phyloP scores from a whole-genome alignment of 2,329 filamentous ascomycete genomes.

The Tolypocladium inflatum region DNA sequence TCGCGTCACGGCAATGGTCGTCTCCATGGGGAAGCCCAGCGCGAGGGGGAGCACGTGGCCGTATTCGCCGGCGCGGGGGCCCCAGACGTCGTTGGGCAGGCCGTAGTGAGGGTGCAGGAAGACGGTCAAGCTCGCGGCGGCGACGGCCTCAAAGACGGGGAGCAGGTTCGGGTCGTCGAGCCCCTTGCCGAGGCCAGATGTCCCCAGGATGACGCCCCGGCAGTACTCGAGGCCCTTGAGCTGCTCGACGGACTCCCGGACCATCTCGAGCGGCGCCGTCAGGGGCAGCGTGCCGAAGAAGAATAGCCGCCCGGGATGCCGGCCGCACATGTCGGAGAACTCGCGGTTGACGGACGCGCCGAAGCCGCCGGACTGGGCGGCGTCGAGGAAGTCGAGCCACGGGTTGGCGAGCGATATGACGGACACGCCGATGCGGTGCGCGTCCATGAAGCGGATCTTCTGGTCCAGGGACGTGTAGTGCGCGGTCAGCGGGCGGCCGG shows the following conservation, averaged over 20 bases:
- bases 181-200: constrained; percentile 67
- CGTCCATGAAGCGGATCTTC: constrained; percentile 83
- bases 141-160: constrained; percentile 61
- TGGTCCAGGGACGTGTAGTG: constrained; percentile 73
- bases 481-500: constrained; percentile 72
- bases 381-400: constrained; percentile 76
- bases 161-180: constrained; percentile 70
- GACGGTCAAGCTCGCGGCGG: constrained; percentile 53
- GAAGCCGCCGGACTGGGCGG: constrained; percentile 50
- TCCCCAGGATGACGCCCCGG: constrained; percentile 82
- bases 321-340: constrained; percentile 61
- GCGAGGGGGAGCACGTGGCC: constrained; percentile 82
- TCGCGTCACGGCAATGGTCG: constrained; percentile 77
- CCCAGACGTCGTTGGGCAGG: constrained; percentile 71
- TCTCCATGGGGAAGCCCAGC: constrained; percentile 84
- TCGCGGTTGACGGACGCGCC: constrained; percentile 67
- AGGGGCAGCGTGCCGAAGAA: constrained; percentile 78
- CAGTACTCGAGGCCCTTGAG: constrained; percentile 55
- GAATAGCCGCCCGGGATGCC: constrained; percentile 60
- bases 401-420: constrained; percentile 88
- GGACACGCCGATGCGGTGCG: constrained; percentile 70
- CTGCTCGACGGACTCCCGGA: constrained; percentile 56
- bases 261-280: constrained; percentile 51
- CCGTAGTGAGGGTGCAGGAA: constrained; percentile 94
- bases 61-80: constrained; percentile 61